Percentiles rank a stretch among this genome's conserved stretches.
Conservation (phyloP, 2,329 filamentous ascomycete genomes). For the Verticillium nonalfalfae region DNA sequence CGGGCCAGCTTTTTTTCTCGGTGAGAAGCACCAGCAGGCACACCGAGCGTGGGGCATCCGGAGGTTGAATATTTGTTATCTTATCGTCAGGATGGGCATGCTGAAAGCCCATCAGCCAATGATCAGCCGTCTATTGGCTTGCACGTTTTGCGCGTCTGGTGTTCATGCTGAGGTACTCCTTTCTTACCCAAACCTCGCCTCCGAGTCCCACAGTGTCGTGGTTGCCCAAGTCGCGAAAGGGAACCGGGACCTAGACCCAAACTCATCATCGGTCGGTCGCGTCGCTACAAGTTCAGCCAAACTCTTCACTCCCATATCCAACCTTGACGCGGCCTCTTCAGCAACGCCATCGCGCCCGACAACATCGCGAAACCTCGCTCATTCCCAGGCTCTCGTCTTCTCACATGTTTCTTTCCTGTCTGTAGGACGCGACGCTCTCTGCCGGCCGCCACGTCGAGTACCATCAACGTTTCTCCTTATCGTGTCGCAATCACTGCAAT, state of each 20-base stretch:
- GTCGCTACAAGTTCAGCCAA: neutral
- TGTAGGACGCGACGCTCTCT: neutral
- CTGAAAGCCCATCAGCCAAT: neutral
- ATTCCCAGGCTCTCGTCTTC: neutral
- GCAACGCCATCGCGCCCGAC: neutral
- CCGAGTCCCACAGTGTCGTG: neutral
- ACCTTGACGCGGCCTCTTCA: neutral
- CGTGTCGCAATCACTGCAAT: neutral
- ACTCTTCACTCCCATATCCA: neutral
- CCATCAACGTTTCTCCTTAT: neutral
- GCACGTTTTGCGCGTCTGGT: neutral
- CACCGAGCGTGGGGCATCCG: neutral
- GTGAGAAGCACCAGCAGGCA: neutral
- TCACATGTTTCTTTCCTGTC: neutral
- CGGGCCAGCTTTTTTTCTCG: constrained; percentile 2
- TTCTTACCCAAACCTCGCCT: neutral
- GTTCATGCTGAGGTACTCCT: neutral
- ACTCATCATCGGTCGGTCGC: neutral
- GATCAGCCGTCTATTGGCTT: neutral
- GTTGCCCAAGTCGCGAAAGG: neutral
- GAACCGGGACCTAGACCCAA: neutral
- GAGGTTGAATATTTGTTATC: neutral
- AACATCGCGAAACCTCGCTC: neutral
- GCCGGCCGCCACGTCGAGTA: neutral
- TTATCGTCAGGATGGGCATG: neutral